Evolutionary conservation across 2,329 filamentous ascomycete species (phyloP).

Genomic region (Fusarium sacchari): DNA sequence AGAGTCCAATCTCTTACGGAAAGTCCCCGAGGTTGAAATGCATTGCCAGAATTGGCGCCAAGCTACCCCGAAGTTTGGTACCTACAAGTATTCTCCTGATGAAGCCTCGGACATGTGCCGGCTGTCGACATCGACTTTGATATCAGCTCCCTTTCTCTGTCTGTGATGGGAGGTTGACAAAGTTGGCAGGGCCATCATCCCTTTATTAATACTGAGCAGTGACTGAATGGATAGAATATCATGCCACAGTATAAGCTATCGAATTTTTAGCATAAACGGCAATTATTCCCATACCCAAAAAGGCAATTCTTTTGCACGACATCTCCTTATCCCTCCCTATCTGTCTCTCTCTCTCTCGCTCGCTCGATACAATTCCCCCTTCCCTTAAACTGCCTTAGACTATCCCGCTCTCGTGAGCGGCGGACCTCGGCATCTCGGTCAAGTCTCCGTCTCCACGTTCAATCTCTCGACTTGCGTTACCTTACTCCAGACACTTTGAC

Average conservation of each 20-base stretch:
- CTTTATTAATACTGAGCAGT: neutral
- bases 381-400: neutral
- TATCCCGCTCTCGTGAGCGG: constrained; percentile 37
- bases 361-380: neutral
- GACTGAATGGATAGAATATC: neutral
- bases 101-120: constrained; percentile 33
- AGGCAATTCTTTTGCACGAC: constrained; percentile 16
- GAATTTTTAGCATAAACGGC: neutral
- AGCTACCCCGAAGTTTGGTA: constrained; percentile 4
- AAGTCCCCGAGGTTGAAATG: constrained; percentile 28
- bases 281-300: constrained; percentile 21
- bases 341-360: neutral
- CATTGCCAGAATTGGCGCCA: constrained; percentile 11
- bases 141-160: neutral
- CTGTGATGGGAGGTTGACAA: neutral
- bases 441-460: constrained; percentile 42
- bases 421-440: constrained; percentile 48
- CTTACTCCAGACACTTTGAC: constrained; percentile 20
- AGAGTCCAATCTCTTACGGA: constrained; percentile 12
- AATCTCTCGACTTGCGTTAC: constrained; percentile 17
- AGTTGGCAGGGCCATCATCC: neutral
- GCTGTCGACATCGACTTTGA: neutral
- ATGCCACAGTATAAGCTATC: neutral
- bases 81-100: neutral
- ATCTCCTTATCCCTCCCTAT: neutral